Evolutionary conservation across 306 rosid species (phyloP), one percentile per base, ranked within the genome.

Genomic region (Begonia masoniana): DNA sequence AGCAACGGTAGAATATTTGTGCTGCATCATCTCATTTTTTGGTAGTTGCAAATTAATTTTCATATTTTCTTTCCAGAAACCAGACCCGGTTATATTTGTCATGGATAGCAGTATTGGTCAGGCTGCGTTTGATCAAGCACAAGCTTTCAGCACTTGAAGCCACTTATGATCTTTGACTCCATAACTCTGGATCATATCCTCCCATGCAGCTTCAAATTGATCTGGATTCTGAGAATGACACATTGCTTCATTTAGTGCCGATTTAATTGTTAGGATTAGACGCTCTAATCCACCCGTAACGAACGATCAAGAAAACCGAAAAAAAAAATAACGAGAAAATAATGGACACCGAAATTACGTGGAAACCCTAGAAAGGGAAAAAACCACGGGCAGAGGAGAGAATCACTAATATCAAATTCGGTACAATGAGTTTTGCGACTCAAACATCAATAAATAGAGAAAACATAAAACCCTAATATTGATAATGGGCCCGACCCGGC

Each of bases 81-180:
- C 95, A n/a, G 97, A 88, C 64, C 84, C 83, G 66, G 88, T 88
- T 41, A 75, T 79, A 68, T 88, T 84, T 69, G 96, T 84, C 54
- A 87, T 87, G 91, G 96, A 87, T 59, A 78, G 87, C 69, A 83
- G 85, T 71, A 83, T 87, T 6, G 96, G 96, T 68, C 94, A 87
- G 78, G 84, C 94, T 41, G 87, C 96, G 4, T 83, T 87, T 74
- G 94, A 81, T 61, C 94, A 83, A 63, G 96, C 94, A 50, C 83
- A 72, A 68, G 96, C 94, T 35, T 87, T 83, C 52, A 84, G 65
- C 26, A 54, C 78, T 63, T 70, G 89, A 48, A 85, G 84, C 89
- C 95, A 85, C 43, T 71, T 61, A 21, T 85, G 74, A 59, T 62
- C 78, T 43, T 72, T 65, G 26, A 78, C 59, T 63, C 74, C 75